Evolutionary conservation across 805 yeast genomes (phyloP), one percentile per base, ranked within the genome.

Genomic region (Yamadazyma akitaensis): DNA sequence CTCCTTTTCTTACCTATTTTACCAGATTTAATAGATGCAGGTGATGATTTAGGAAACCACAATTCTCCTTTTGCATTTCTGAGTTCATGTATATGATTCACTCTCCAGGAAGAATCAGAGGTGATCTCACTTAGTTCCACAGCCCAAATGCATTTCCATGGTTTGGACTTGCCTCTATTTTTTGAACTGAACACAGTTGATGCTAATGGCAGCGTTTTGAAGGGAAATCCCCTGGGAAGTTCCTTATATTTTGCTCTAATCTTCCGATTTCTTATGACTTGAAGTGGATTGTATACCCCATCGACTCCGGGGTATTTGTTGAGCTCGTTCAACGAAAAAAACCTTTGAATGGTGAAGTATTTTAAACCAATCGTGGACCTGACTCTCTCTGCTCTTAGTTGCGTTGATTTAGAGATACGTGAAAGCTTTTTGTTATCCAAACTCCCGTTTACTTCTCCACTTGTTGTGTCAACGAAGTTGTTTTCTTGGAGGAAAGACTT

Each of bases 211-310:
- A 82, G 61, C 8, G 76, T 70, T 46, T 76, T 73, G 25, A 76
- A 62, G 0, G 74, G 62, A 11, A 77, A 57, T 3, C 70, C 67
- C 34, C 74, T 70, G 2, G 79, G 75, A 31, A 68, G 66, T 47
- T 77, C 79, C 42, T 72, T 73, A 54, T 77, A 67, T 54, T 76
- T 76, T 47, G 75, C 73, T 44, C 87, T 63, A 3, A 84, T 59
- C 53, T 72, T 73, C 48, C 96, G 72, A 63, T 88, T 85, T 47
- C 97, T 68, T 24, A 89, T 80, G n/a, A 83, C 76, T 63, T 88
- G 96, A 37, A 89, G 67, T 3, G 96, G 96, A 59, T 89, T 89
- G 68, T 83, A 89, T 2, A 79, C 76, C 2, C 84, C 87, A 46
- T 82, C 88, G 2, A 85, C 76, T 2, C 78, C 79, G 2, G 72